These are phyloP conservation scores for Penicillium verhagenii DNA, from an alignment of 495 filamentous ascomycete genomes.

Conservation along the genomic window DNA sequence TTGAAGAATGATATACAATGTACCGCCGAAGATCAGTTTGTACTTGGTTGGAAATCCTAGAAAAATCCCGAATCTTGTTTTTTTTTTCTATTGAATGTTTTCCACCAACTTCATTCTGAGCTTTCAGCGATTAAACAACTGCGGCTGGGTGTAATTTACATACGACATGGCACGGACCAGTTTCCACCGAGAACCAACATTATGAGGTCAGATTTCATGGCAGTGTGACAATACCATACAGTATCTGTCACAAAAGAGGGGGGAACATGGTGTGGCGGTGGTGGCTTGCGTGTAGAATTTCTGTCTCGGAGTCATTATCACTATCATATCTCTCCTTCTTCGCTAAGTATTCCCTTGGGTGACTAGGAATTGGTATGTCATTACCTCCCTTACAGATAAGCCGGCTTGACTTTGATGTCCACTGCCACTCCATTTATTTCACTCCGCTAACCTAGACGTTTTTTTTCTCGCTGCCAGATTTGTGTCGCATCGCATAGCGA, in stretches of 20 bases:
- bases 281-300: slow-evolving; percentile 31
- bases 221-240: slow-evolving; percentile 20
- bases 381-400: background rate
- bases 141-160: slow-evolving; percentile 26
- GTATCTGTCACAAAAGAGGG: slow-evolving; percentile 23
- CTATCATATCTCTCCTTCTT: slow-evolving; percentile 5
- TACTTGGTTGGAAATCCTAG: background rate
- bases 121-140: slow-evolving; percentile 15
- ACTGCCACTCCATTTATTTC: background rate
- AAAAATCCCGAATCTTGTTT: background rate
- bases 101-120: background rate
- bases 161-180: slow-evolving; percentile 10
- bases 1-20: background rate
- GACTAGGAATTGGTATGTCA: slow-evolving; percentile 3
- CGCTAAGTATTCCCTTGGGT: background rate
- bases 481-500: slow-evolving; percentile 23
- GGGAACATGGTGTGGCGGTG: slow-evolving; percentile 23
- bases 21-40: background rate
- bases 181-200: background rate
- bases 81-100: background rate
- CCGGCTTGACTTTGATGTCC: no score
- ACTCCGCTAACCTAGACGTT: background rate
- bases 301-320: slow-evolving; percentile 27
- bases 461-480: slow-evolving; percentile 3
- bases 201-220: background rate